Conservation (phyloP, 2,329 filamentous ascomycete species). For the Trichoderma sp. region DNA sequence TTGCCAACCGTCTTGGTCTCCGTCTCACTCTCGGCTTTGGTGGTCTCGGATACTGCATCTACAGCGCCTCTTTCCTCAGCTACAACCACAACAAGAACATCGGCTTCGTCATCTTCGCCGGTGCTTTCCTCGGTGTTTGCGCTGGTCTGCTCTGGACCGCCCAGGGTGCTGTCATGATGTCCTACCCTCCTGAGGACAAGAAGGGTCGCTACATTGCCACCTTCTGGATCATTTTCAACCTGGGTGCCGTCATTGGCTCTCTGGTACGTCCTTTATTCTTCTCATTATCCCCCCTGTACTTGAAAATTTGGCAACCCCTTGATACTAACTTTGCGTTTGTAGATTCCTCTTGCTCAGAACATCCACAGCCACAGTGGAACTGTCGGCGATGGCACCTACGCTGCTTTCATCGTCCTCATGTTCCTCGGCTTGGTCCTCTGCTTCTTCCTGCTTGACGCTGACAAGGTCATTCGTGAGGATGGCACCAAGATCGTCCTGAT, state of each 20-base stretch:
- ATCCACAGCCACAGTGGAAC: slow-evolving; percentile 51
- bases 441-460: slow-evolving; percentile 67
- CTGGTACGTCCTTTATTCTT: slow-evolving; percentile 43
- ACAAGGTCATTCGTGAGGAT: slow-evolving; percentile 70
- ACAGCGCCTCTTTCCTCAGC: slow-evolving; percentile 66
- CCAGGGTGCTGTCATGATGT: slow-evolving; percentile 85
- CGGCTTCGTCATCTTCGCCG: slow-evolving; percentile 74
- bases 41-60: slow-evolving; percentile 74
- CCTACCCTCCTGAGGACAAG: slow-evolving; percentile 74
- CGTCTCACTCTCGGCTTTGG: slow-evolving; percentile 66
- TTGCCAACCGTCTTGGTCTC: slow-evolving; percentile 74
- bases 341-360: slow-evolving; percentile 66
- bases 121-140: slow-evolving; percentile 72
- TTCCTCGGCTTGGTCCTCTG: slow-evolving; percentile 67
- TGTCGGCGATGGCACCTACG: slow-evolving; percentile 78
- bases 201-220: slow-evolving; percentile 88
- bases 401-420: slow-evolving; percentile 84
- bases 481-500: slow-evolving; percentile 79
- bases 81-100: slow-evolving; percentile 66
- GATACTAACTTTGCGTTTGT: background rate
- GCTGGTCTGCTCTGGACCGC: slow-evolving; percentile 80
- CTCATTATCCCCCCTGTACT: background rate
- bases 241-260: slow-evolving; percentile 83
- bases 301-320: too few relatives aligned
- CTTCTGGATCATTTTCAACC: slow-evolving; percentile 96